These are phyloP conservation scores for Trypanosomatidae sp. DNA, from an alignment of 208 protist species.

Conservation along the genomic window DNA sequence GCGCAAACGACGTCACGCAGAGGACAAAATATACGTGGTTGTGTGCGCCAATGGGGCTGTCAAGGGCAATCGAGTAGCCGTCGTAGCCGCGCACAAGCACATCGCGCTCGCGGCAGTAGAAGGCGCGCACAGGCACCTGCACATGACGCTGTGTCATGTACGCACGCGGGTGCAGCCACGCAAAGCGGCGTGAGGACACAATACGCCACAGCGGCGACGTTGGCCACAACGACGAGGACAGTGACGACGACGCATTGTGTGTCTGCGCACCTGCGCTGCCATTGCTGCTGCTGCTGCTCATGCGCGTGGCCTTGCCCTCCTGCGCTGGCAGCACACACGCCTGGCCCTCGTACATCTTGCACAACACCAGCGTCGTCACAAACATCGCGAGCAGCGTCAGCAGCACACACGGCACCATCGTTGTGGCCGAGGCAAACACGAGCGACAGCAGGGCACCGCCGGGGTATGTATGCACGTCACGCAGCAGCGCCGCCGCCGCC, in stretches of 20 bases:
- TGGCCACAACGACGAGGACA: too few species aligned
- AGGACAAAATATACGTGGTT: constrained; percentile 58
- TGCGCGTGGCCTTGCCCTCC: too few species aligned
- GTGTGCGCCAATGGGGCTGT: constrained; percentile 40
- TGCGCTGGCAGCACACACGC: too few species aligned
- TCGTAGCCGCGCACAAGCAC: constrained; percentile 53
- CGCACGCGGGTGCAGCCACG: constrained; percentile 53
- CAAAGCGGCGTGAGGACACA: constrained; percentile 21
- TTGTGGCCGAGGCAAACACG: constrained; percentile 7
- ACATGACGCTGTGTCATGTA: constrained; percentile 35
- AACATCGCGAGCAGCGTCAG: constrained; percentile 12
- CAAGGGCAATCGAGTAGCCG: constrained; percentile 48
- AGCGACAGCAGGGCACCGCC: neutral
- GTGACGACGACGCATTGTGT: too few species aligned
- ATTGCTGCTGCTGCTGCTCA: too few species aligned
- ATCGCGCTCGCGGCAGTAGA: constrained; percentile 69
- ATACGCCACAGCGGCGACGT: constrained; percentile 53
- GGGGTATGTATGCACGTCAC: neutral
- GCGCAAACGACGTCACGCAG: constrained; percentile 23
- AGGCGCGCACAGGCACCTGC: constrained; percentile 49
- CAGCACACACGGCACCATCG: constrained; percentile 6
- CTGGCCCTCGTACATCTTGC: too few species aligned
- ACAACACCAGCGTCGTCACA: constrained; percentile 7
- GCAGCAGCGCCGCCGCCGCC: neutral
- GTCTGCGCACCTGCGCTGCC: too few species aligned